These are phyloP conservation scores for Pythium biforme DNA, from an alignment of 352 stramenopile species.

Conservation along the genomic window DNA sequence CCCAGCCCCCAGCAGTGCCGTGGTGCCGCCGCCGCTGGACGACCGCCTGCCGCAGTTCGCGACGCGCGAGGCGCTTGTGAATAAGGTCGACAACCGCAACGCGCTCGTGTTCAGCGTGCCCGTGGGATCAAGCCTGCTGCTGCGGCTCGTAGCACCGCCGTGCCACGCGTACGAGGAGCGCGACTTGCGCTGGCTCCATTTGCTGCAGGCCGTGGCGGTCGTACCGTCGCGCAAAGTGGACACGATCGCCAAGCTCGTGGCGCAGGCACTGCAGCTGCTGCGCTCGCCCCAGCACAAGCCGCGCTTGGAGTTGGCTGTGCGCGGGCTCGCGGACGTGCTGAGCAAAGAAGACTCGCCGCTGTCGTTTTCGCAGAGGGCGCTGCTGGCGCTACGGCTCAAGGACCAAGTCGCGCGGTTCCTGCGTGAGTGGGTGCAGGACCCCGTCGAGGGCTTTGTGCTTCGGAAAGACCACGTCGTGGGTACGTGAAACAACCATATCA, in stretches of 20 bases:
- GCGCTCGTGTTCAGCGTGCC: slow-evolving; percentile 51
- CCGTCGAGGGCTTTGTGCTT: slow-evolving; percentile 64
- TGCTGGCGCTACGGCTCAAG: slow-evolving; percentile 64
- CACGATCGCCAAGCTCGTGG: slow-evolving; percentile 45
- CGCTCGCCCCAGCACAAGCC: slow-evolving; percentile 32
- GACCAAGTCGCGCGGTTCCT: slow-evolving; percentile 67
- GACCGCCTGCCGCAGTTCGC: slow-evolving; percentile 51
- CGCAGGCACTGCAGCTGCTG: slow-evolving; percentile 52
- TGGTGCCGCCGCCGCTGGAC: slow-evolving; percentile 15
- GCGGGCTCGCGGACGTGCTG: slow-evolving; percentile 32
- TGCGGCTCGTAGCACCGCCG: slow-evolving; percentile 45
- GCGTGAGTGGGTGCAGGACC: slow-evolving; percentile 66
- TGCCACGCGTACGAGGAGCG: slow-evolving; percentile 58
- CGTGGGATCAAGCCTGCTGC: slow-evolving; percentile 49
- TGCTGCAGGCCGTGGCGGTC: slow-evolving; percentile 57
- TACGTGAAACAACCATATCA: slow-evolving; percentile 19
- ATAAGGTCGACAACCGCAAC: slow-evolving; percentile 61
- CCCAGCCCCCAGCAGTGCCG: neutral
- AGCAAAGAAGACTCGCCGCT: slow-evolving; percentile 17
- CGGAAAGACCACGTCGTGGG: slow-evolving; percentile 71
- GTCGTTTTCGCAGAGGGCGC: slow-evolving; percentile 32
- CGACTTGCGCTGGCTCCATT: slow-evolving; percentile 65
- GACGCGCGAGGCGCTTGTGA: slow-evolving; percentile 42
- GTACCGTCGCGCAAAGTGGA: slow-evolving; percentile 63
- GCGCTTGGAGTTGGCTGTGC: slow-evolving; percentile 30